Conservation (phyloP, 1,139 yeast genomes). For the Pichia sp. region DNA sequence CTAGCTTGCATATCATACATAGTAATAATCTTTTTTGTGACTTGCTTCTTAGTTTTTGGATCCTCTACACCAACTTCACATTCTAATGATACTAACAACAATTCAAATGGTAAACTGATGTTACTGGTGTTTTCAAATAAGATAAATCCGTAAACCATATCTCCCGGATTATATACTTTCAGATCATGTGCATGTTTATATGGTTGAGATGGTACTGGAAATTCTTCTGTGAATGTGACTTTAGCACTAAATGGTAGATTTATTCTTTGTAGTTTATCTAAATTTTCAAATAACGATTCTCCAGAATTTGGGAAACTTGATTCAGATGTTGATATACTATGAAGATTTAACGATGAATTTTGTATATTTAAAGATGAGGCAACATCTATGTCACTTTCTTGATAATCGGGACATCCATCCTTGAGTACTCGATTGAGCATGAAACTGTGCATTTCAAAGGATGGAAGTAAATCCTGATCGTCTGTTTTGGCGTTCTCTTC, state of each 20-base stretch:
- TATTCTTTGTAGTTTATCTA: too few relatives aligned
- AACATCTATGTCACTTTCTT: too few relatives aligned
- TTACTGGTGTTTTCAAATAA: slow-evolving; percentile 43
- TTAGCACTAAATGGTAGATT: slow-evolving; percentile 13
- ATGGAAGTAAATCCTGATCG: too few relatives aligned
- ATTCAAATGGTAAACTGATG: slow-evolving; percentile 46
- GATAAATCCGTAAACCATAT: slow-evolving; percentile 50
- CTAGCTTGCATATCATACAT: slow-evolving; percentile 43
- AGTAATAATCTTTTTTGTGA: neutral
- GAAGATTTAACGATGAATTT: too few relatives aligned
- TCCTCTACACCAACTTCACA: slow-evolving; percentile 33
- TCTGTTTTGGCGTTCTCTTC: too few relatives aligned
- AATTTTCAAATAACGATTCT: too few relatives aligned
- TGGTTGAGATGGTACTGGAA: neutral
- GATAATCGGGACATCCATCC: too few relatives aligned
- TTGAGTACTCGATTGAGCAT: too few relatives aligned
- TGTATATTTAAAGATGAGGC: too few relatives aligned
- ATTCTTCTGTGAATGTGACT: slow-evolving; percentile 7
- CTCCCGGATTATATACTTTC: slow-evolving; percentile 46
- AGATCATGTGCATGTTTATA: slow-evolving; percentile 1
- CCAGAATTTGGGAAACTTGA: too few relatives aligned
- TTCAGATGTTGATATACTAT: too few relatives aligned
- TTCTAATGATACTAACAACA: slow-evolving; percentile 57
- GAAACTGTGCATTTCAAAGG: too few relatives aligned
- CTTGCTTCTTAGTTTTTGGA: neutral